These are phyloP conservation scores for Syzygium aromaticum DNA, from an alignment of 345 rosid genomes.

Conservation along the genomic window DNA sequence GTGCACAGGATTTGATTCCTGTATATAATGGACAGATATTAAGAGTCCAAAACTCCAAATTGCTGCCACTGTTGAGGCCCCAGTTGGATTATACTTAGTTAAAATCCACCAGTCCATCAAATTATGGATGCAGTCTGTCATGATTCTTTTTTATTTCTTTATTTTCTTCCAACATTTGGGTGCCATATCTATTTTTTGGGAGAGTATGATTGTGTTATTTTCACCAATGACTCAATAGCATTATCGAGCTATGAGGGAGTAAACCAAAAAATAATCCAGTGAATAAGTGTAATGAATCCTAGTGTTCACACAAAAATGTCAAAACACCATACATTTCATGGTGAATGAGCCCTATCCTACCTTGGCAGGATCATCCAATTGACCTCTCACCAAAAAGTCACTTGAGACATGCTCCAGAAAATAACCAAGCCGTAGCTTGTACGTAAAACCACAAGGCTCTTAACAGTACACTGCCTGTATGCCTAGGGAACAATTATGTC, in stretches of 20 bases:
- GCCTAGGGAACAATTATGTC: conserved; percentile 8
- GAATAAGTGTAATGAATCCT: neutral
- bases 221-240: neutral
- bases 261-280: neutral
- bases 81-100: neutral
- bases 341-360: conserved; percentile 6
- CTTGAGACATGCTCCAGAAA: neutral
- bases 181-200: neutral
- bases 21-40: neutral
- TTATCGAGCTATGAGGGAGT: neutral
- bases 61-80: neutral
- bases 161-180: neutral
- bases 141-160: neutral
- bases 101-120: neutral
- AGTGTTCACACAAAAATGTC: neutral
- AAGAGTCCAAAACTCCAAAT: neutral
- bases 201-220: neutral
- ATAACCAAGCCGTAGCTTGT: conserved; percentile 9
- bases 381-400: conserved; percentile 4
- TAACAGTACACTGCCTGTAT: conserved; percentile 1
- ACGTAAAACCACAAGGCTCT: neutral
- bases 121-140: neutral
- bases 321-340: neutral
- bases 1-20: neutral
- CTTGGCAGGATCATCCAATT: neutral